phyloP scores from a whole-genome alignment of 164 flowering plant genomes.

The Taxillus chinensis region DNA sequence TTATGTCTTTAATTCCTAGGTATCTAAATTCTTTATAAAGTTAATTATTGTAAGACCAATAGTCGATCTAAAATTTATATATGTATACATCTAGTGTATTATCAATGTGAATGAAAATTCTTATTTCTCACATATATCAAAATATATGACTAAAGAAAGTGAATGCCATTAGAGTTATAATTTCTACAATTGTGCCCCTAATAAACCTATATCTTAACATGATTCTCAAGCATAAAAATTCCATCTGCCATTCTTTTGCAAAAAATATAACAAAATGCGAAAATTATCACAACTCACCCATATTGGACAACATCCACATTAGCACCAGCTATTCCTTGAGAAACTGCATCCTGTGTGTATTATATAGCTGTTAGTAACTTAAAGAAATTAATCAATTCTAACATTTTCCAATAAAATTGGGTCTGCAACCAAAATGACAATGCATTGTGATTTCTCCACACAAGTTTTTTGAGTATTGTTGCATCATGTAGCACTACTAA shows the following conservation, averaged over 20 bases:
- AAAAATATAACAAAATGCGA: neutral
- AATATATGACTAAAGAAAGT: too few species aligned
- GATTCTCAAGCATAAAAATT: neutral
- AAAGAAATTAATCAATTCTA: neutral
- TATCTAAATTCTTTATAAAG: too few species aligned
- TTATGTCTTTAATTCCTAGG: too few species aligned
- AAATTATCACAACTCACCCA: conserved; percentile 46
- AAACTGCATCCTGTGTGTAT: conserved; percentile 74
- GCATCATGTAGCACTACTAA: neutral
- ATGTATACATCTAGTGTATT: too few species aligned
- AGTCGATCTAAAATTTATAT: too few species aligned
- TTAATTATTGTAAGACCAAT: too few species aligned
- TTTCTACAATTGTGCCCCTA: too few species aligned
- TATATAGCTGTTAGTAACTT: neutral
- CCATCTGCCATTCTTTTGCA: neutral
- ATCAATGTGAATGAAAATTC: too few species aligned
- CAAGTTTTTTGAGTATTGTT: neutral
- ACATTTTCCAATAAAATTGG: neutral
- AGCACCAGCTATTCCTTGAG: conserved; percentile 67
- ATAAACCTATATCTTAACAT: neutral
- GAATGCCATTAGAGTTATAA: too few species aligned
- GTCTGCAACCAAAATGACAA: neutral
- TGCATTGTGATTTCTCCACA: neutral
- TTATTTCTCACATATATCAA: too few species aligned
- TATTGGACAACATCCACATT: conserved; percentile 78